A percentile compares a stretch with the other conserved stretches of the same genome.
Conservation (phyloP, 495 filamentous ascomycete species). For the Xylaria acuta region DNA sequence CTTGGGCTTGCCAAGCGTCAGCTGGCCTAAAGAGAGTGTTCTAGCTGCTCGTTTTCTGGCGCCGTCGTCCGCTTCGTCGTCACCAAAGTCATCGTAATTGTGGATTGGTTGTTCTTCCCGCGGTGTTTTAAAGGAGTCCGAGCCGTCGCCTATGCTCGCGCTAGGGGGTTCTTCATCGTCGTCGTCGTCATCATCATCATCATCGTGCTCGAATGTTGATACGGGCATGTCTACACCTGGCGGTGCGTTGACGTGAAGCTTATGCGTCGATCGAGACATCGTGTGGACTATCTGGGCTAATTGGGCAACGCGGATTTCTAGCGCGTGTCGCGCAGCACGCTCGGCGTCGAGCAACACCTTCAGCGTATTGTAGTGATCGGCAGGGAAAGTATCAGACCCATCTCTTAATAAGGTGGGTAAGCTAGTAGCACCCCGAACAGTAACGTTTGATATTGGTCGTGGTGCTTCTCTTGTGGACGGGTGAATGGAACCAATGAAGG, state of each 20-base stretch:
- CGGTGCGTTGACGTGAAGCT: constrained; percentile 32
- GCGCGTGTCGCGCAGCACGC: constrained; percentile 53
- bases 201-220: constrained; percentile 45
- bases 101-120: constrained; percentile 44
- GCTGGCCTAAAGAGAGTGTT: constrained; percentile 57
- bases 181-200: constrained; percentile 33
- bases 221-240: constrained; percentile 35
- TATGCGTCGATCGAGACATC: constrained; percentile 42
- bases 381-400: constrained; percentile 31
- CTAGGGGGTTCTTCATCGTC: constrained; percentile 41
- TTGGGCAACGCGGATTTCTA: constrained; percentile 58
- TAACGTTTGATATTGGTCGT: constrained; percentile 48
- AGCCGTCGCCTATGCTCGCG: constrained; percentile 34
- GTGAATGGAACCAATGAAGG: constrained; percentile 45
- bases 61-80: constrained; percentile 45
- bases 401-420: constrained; percentile 49
- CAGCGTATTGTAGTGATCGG: constrained; percentile 47
- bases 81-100: constrained; percentile 53
- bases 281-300: constrained; percentile 53
- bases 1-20: constrained; percentile 50
- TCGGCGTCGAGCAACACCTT: constrained; percentile 56
- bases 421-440: constrained; percentile 50
- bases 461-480: constrained; percentile 41
- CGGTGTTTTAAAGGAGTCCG: constrained; percentile 54
- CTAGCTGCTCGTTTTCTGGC: constrained; percentile 51